Percentiles rank a stretch among this genome's conserved stretches.
Conservation (phyloP, 164 flowering plant species). For the Brasenia schreberi region DNA sequence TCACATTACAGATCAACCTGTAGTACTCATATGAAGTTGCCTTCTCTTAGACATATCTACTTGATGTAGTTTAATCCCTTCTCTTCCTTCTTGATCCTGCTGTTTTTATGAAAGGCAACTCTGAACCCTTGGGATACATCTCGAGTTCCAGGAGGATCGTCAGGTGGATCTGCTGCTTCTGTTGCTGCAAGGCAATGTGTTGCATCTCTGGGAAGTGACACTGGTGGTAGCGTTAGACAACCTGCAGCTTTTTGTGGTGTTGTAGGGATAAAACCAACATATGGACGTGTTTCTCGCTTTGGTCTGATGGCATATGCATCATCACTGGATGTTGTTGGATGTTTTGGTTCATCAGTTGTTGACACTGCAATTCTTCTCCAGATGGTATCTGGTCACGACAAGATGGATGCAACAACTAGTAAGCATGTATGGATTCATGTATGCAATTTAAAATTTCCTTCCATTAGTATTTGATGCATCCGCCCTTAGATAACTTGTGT, state of each 20-base stretch:
- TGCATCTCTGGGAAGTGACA: slow-evolving; percentile 88
- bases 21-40: no score
- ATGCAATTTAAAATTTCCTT: no score
- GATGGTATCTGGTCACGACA: slow-evolving; percentile 80
- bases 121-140: slow-evolving; percentile 89
- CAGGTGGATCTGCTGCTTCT: slow-evolving; percentile 98
- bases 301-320: slow-evolving; percentile 99
- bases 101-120: slow-evolving; percentile 57
- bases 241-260: slow-evolving; percentile 99
- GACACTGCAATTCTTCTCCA: slow-evolving; percentile 81
- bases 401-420: slow-evolving; percentile 79
- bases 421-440: slow-evolving; percentile 37
- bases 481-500: no score
- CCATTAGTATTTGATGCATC: no score
- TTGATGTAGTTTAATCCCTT: no score
- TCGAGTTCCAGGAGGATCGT: slow-evolving; percentile 96
- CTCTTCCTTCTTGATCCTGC: no score
- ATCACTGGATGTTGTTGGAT: slow-evolving; percentile 89
- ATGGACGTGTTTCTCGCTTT: slow-evolving; percentile 92
- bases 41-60: no score
- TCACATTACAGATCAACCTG: no score
- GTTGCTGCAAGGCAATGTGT: slow-evolving; percentile 96
- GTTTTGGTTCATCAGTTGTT: slow-evolving; percentile 83
- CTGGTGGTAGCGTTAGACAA: slow-evolving; percentile 98
- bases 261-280: slow-evolving; percentile 94